Base-by-base conservation (phyloP, 106 monocot species). In the Alisma plantagoaquatica region DNA sequence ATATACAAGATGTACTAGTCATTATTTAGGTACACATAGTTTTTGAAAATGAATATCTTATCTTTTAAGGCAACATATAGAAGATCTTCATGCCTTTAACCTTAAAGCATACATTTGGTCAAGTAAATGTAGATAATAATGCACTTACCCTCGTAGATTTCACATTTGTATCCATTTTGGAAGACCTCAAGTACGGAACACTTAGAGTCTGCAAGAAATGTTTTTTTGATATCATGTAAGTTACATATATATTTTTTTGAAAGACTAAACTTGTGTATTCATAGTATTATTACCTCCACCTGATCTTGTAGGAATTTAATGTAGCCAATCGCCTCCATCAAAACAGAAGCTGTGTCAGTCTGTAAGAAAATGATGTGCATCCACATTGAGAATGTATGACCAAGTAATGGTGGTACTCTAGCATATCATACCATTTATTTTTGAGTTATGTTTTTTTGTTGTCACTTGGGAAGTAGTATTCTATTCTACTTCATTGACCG, bases 241-340 rank as follows among this genome's bases (percentile, higher is more conserved):
- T n/a, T n/a, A n/a, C n/a, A n/a, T n/a, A n/a, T n/a, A n/a, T n/a
- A n/a, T n/a, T n/a, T n/a, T n/a, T n/a, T n/a, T n/a, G n/a, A n/a
- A n/a, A 3, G 10, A 19, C 17, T 29, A 7, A 14, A 19, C 14
- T 46, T 0, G 4, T 22, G 9, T 28, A 29, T 7, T 12, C 11
- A 41, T 18, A 11, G 27, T 26, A 30, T 25, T 1, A 43, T 44
- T 59, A 74, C 74, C 79, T 79, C 65, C 41, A 84, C 75, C 62
- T 84, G 79, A 9, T 79, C 69, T 49, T 66, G 80, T 10, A 71
- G 70, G 49, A 80, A 74, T 46, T 80, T 80, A 11, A 80, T 85
- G n/a, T 73, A 76, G 30, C 71, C 78, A 30, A 74, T 75, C 24
- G 73, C 83, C 56, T 86, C 79, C 76, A 62, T 86, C 25, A 78